Evolutionary conservation across 2,329 filamentous ascomycete genomes (phyloP).

Genomic region (Lecanicillium sp.): DNA sequence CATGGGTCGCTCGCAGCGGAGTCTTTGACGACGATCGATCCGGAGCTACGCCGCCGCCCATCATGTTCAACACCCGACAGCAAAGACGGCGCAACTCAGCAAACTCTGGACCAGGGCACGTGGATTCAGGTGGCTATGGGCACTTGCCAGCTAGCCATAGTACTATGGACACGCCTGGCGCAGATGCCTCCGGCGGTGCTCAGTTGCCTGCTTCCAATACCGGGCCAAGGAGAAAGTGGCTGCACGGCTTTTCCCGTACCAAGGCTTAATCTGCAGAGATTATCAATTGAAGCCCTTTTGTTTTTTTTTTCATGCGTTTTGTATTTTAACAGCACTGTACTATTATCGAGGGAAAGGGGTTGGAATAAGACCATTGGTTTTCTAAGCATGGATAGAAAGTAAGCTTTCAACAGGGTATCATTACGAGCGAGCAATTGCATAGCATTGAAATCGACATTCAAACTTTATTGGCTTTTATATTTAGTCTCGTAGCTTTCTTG

Average conservation of each 20-base stretch:
- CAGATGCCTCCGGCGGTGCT: conserved; percentile 7
- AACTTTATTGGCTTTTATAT: too few species aligned
- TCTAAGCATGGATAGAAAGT: too few species aligned
- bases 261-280: neutral
- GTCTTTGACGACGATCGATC: conserved; percentile 32
- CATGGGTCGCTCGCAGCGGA: conserved; percentile 26
- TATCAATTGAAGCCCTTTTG: too few species aligned
- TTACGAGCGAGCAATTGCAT: too few species aligned
- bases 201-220: conserved; percentile 11
- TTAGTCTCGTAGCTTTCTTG: too few species aligned
- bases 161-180: neutral
- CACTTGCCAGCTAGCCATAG: neutral
- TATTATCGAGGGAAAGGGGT: too few species aligned
- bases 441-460: too few species aligned
- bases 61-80: conserved; percentile 36
- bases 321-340: neutral
- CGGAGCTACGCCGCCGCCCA: conserved; percentile 48
- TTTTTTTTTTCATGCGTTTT: neutral
- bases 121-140: conserved; percentile 9
- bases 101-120: conserved; percentile 9
- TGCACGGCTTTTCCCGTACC: conserved; percentile 19
- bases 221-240: conserved; percentile 26
- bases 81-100: conserved; percentile 19
- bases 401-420: too few species aligned
- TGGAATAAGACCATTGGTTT: too few species aligned